Evolutionary conservation across 2,329 filamentous ascomycete genomes (phyloP).

Genomic region (Blastomyces silverae): DNA sequence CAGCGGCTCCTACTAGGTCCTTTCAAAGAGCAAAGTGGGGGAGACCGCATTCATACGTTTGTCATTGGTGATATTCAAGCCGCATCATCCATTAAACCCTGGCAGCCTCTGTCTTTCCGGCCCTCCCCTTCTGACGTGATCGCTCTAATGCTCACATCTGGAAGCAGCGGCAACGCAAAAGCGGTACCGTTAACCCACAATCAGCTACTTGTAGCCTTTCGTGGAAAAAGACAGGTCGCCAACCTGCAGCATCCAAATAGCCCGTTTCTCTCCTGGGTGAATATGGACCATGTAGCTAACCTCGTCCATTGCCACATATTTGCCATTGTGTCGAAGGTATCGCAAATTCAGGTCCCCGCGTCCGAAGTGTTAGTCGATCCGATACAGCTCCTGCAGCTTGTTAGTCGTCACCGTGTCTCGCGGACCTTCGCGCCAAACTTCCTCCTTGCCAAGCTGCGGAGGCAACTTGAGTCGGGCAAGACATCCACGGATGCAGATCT

Average conservation of each 20-base stretch:
- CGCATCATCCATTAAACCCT: background rate
- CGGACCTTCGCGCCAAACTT: slow-evolving; percentile 37
- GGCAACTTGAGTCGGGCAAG: background rate
- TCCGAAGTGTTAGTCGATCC: slow-evolving; percentile 30
- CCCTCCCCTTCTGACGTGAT: background rate
- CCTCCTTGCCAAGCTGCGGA: slow-evolving; percentile 28
- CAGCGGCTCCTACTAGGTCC: background rate
- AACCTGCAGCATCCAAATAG: slow-evolving; percentile 2
- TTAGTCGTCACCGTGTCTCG: slow-evolving; percentile 27
- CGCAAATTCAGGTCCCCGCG: slow-evolving; percentile 44
- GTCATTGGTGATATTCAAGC: slow-evolving; percentile 1
- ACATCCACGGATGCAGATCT: background rate
- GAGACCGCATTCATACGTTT: background rate
- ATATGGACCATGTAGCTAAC: slow-evolving; percentile 34
- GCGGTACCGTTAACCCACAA: slow-evolving; percentile 8
- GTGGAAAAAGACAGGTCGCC: background rate
- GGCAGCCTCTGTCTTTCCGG: background rate
- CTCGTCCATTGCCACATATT: slow-evolving; percentile 36
- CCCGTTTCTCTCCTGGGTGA: slow-evolving; percentile 6
- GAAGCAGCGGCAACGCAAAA: slow-evolving; percentile 14
- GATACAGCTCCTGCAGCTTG: slow-evolving; percentile 27
- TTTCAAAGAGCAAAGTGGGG: slow-evolving; percentile 2
- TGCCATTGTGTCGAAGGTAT: slow-evolving; percentile 34
- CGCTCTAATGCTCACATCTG: slow-evolving; percentile 14
- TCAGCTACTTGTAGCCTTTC: slow-evolving; percentile 7